Evolutionary conservation across 1,139 yeast species (phyloP).

Genomic region (Yamadazyma atlantica): DNA sequence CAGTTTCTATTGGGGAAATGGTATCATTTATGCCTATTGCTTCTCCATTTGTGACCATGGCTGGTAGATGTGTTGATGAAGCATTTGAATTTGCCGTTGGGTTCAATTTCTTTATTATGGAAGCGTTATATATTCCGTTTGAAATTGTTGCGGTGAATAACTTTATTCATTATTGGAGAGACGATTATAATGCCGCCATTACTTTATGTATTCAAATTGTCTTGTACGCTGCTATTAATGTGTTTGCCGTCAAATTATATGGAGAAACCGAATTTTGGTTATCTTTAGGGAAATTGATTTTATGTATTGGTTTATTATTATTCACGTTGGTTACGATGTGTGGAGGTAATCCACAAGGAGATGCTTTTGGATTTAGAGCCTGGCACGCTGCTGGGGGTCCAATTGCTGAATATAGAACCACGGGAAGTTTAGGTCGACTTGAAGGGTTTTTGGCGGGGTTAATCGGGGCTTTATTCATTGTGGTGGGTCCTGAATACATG

Average conservation of each 20-base stretch:
- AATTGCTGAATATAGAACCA: constrained; percentile 53
- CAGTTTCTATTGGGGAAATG: constrained; percentile 80
- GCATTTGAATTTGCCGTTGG: constrained; percentile 78
- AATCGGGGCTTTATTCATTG: constrained; percentile 62
- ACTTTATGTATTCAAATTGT: constrained; percentile 63
- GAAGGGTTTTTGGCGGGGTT: constrained; percentile 69
- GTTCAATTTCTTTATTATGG: constrained; percentile 77
- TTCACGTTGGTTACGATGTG: constrained; percentile 80
- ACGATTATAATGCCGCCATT: constrained; percentile 68
- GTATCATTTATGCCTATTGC: constrained; percentile 73
- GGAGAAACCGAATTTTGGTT: constrained; percentile 86
- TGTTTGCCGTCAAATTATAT: constrained; percentile 69
- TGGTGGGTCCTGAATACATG: constrained; percentile 84
- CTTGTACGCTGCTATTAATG: constrained; percentile 60
- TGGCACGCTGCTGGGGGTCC: constrained; percentile 53
- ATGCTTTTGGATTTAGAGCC: constrained; percentile 65
- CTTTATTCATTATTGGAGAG: constrained; percentile 76
- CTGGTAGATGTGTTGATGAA: constrained; percentile 59
- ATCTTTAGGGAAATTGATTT: constrained; percentile 67
- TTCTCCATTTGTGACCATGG: constrained; percentile 59
- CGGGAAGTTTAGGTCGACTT: constrained; percentile 65
- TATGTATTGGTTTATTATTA: constrained; percentile 69
- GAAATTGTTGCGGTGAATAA: constrained; percentile 81
- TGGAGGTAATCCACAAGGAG: constrained; percentile 75
- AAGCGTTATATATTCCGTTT: constrained; percentile 75